phyloP scores from a whole-genome alignment of 2,329 filamentous ascomycete species.

The Arachnomyces sp. region DNA sequence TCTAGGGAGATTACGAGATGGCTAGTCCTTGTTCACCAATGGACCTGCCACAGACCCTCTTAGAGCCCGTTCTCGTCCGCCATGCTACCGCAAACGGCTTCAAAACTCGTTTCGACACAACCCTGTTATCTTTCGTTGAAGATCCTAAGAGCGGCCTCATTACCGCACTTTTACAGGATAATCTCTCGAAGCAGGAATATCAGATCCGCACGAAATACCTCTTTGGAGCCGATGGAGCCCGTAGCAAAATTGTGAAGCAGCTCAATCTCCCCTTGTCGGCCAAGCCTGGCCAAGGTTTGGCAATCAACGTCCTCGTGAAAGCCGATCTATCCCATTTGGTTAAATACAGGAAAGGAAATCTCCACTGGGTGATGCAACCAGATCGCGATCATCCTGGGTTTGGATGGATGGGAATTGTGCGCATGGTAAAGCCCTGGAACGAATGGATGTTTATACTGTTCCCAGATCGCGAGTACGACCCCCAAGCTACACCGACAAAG shows the following conservation, averaged over 20 bases:
- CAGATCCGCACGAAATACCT: conserved; percentile 47
- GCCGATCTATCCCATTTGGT: conserved; percentile 46
- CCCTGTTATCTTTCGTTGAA: conserved; percentile 27
- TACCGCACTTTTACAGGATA: conserved; percentile 30
- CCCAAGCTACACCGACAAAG: conserved; percentile 34
- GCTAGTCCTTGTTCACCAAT: conserved; percentile 36
- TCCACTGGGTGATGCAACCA: conserved; percentile 54
- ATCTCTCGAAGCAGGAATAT: conserved; percentile 31
- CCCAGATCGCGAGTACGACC: conserved; percentile 24
- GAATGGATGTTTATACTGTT: conserved; percentile 55
- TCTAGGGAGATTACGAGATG: conserved; percentile 35
- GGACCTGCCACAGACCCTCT: conserved; percentile 42
- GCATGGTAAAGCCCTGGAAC: conserved; percentile 57
- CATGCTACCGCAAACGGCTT: conserved; percentile 35
- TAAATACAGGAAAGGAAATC: conserved; percentile 45
- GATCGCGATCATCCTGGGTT: conserved; percentile 44
- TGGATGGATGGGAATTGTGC: conserved; percentile 42
- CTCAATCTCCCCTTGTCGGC: conserved; percentile 40
- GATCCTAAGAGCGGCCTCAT: conserved; percentile 15
- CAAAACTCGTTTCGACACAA: conserved; percentile 36
- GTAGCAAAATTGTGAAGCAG: conserved; percentile 39
- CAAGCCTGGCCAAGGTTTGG: conserved; percentile 40
- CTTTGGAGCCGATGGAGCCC: conserved; percentile 51
- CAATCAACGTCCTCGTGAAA: conserved; percentile 43
- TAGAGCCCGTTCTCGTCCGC: conserved; percentile 41